Base-by-base conservation (phyloP, 805 yeast species). In the Suhomyces faveliae region DNA sequence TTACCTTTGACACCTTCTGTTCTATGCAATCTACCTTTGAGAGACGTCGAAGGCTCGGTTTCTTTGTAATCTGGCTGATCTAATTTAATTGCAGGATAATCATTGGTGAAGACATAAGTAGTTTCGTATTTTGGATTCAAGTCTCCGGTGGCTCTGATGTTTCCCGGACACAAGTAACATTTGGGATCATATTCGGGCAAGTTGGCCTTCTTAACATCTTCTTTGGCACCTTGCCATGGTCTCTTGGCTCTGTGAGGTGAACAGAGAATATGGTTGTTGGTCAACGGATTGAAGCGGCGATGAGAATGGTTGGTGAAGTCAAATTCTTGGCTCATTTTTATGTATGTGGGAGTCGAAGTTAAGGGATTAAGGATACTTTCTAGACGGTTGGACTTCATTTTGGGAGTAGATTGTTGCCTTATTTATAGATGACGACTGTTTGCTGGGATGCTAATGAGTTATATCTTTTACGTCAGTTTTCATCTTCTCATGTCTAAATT, bases 181-280 rank as follows among this genome's bases (percentile, higher is more conserved):
- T 76, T 77, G 17, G 78, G 77, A 56, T 85, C 91, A 59, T 79
- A 84, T 27, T 55, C 67, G 4, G 87, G 85, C 51, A 75, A 68
- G 23, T 62, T 56, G 12, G 67, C 71, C 40, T 63, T 70, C 45
- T 62, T 57, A 12, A 73, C 62, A 29, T 70, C 71, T 60, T 85
- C 91, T 53, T 81, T 74, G 51, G 83, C 87, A 30, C 91, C 91
- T 62, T 81, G 86, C 91, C 91, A 85, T 17, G 92, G 91, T 54
- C 92, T 73, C 63, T 84, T 83, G 24, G 89, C 80, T 48, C 91
- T 71, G 59, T 85, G 92, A 5, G 92, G 91, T 12, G 89, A 84
- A 43, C 85, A 85, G 43, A 85, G 70, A 21, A 85, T 81, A 80
- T 84, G 83, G n/a, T 77, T 64, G 45, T 79, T 79, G n/a, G 85